Conservation (phyloP, 2,329 filamentous ascomycete species). For the Magnaporthiopsis rhizophila region DNA sequence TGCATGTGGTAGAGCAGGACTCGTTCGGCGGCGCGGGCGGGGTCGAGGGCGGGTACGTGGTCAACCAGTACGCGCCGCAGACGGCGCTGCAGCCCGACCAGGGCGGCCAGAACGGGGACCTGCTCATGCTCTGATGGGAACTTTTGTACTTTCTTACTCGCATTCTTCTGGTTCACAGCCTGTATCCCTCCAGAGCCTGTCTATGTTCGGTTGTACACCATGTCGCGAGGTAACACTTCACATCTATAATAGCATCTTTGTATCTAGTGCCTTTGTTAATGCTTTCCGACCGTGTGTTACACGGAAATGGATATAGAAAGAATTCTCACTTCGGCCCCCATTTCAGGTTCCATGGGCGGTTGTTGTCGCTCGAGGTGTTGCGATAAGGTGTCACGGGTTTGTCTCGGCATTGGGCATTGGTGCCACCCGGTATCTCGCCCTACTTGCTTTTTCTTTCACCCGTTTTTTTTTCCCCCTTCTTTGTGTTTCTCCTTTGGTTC, state of each 20-base stretch:
- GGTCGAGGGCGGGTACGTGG: conserved; percentile 53
- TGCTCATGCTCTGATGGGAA: conserved; percentile 41
- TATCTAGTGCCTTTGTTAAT: not conserved
- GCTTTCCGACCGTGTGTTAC: not conserved
- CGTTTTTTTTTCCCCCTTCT: not conserved
- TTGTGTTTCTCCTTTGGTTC: too few relatives aligned
- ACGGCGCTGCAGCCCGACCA: conserved; percentile 64
- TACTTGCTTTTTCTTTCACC: too few relatives aligned
- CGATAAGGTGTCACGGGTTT: not conserved
- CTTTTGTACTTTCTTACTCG: not conserved
- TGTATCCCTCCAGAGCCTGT: not conserved
- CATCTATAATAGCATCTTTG: not conserved
- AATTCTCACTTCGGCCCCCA: not conserved
- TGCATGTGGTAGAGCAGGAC: conserved; percentile 59
- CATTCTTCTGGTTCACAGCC: not conserved
- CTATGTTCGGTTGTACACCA: not conserved
- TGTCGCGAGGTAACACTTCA: not conserved
- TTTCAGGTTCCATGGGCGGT: not conserved
- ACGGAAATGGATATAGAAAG: not conserved
- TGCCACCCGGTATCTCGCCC: too few relatives aligned
- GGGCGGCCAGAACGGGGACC: conserved; percentile 60
- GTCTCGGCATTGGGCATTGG: not conserved
- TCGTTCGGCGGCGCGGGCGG: conserved; percentile 52
- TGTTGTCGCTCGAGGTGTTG: not conserved
- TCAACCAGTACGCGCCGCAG: conserved; percentile 75